phyloP scores from a whole-genome alignment of 148 eudicot species.

The Spergularia bocconei region DNA sequence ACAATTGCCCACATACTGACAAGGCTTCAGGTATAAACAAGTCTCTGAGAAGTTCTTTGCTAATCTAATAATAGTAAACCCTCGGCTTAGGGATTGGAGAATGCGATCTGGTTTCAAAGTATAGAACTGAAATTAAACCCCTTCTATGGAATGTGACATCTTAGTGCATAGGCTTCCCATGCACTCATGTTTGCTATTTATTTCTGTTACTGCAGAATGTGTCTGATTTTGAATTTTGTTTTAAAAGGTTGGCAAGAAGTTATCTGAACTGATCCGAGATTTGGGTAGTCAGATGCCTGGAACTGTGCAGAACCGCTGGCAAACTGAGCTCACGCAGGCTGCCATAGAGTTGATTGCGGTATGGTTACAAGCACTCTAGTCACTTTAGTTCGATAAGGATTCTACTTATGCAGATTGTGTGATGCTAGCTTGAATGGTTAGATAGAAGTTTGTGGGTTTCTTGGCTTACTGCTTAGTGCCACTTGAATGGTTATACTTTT shows the following conservation, averaged over 20 bases:
- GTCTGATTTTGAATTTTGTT: conserved; percentile 9
- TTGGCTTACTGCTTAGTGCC: background rate
- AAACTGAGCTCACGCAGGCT: conserved; percentile 87
- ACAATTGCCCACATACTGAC: conserved; percentile 93
- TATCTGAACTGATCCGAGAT: conserved; percentile 95
- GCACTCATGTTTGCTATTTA: background rate
- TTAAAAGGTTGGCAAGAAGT: conserved; percentile 80
- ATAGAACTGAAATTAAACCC: background rate
- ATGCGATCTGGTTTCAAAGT: background rate
- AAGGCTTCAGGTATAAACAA: conserved; percentile 71
- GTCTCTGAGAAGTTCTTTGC: background rate
- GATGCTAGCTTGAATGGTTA: too few relatives aligned
- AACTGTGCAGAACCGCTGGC: conserved; percentile 88
- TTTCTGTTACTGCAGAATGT: background rate
- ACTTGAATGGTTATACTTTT: background rate
- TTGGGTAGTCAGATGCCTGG: conserved; percentile 76
- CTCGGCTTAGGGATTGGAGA: background rate
- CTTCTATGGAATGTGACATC: background rate
- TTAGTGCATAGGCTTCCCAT: background rate
- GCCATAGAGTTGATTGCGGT: conserved; percentile 95
- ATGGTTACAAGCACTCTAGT: conserved; percentile 23
- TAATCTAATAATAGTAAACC: background rate
- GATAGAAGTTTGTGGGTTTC: too few relatives aligned
- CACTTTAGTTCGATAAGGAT: background rate
- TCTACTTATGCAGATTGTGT: conserved; percentile 1